Base-by-base conservation (phyloP, 2,329 filamentous ascomycete genomes). In the Beauveria brongniartii region DNA sequence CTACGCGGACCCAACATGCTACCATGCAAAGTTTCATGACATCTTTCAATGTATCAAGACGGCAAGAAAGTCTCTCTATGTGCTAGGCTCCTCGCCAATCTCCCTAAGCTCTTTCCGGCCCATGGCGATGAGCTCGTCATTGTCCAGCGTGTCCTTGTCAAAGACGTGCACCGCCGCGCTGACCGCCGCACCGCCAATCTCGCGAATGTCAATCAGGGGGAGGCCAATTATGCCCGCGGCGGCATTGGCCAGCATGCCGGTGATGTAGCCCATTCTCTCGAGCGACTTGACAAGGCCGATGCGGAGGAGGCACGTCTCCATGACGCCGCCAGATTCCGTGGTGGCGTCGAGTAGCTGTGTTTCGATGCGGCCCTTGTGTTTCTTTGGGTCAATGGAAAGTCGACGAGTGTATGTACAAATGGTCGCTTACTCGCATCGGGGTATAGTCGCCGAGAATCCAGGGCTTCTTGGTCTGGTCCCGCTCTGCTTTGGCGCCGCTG, bases 361-460 rank as follows among this genome's bases (percentile, higher is more conserved):
- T 63, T 82, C 81, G 0, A 75, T 73, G 47, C 78, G 74, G 7
- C 80, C 80, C 80, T 82, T 37, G n/a, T 53, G 1, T 3, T 5
- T 28, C 28, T 4, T 0, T 43, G 24, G 54, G 43, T 54, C 47
- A 34, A 40, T 52, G n/a, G 9, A 24, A 9, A 8, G 14, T 47
- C n/a, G 22, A 3, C 5, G 22, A 14, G 2, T 2, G 22, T 14
- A 12, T 47, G 18, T 26, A 8, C 16, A 48, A 26, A 28, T 4
- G 10, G 5, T 8, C 7, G 67, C 74, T 64, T 69, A 81, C 81
- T n/a, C 81, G 68, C 74, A 83, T 74, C 10, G 77, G 60, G 8
- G 55, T 64, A 61, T 82, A 83, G 46, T 80, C 69, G 77, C 65
- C 66, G 30, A 75, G 64, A 8, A 74, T 64, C 62, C 63, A 66